Percentiles rank a stretch among this genome's conserved stretches.
Evolutionary conservation across 306 rosid genomes (phyloP).

Genomic region (Trifolium fragiferum): DNA sequence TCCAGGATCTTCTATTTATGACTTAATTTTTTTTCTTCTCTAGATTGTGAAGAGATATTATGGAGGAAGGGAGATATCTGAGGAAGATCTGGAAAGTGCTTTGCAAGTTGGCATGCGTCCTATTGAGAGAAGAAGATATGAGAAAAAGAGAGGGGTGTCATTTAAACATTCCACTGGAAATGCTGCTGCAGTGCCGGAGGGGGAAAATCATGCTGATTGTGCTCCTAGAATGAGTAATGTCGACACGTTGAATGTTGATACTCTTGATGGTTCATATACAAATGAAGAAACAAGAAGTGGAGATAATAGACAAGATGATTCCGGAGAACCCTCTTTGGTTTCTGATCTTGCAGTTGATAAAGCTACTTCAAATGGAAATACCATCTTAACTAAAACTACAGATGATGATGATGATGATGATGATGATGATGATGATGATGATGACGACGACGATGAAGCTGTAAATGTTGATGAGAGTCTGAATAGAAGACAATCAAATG

Average conservation of each 20-base stretch:
- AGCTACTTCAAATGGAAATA: conserved; percentile 39
- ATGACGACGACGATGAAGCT: conserved; percentile 38
- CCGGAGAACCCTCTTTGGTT: conserved; percentile 40
- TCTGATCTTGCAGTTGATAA: conserved; percentile 51
- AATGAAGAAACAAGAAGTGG: conserved; percentile 30
- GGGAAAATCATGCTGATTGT: conserved; percentile 46
- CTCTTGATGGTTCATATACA: conserved; percentile 43
- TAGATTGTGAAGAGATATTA: conserved; percentile 81
- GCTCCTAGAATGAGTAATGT: conserved; percentile 35
- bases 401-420: no score
- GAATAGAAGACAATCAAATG: conserved; percentile 43
- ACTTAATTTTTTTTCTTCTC: conserved; percentile 20
- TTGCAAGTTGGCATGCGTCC: conserved; percentile 88
- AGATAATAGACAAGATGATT: conserved; percentile 45
- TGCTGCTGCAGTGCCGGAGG: conserved; percentile 42
- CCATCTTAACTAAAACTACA: conserved; percentile 33
- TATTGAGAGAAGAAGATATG: conserved; percentile 75
- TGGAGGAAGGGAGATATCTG: conserved; percentile 86
- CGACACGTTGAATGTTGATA: conserved; percentile 40
- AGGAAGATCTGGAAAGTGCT: conserved; percentile 84
- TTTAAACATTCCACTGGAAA: conserved; percentile 50
- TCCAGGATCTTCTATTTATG: conserved; percentile 1
- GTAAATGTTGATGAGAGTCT: conserved; percentile 43
- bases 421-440: conserved; percentile 42
- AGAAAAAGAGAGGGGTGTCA: conserved; percentile 70